Conservation (phyloP, 2,329 filamentous ascomycete genomes). For the Colletotrichum endophyticum region DNA sequence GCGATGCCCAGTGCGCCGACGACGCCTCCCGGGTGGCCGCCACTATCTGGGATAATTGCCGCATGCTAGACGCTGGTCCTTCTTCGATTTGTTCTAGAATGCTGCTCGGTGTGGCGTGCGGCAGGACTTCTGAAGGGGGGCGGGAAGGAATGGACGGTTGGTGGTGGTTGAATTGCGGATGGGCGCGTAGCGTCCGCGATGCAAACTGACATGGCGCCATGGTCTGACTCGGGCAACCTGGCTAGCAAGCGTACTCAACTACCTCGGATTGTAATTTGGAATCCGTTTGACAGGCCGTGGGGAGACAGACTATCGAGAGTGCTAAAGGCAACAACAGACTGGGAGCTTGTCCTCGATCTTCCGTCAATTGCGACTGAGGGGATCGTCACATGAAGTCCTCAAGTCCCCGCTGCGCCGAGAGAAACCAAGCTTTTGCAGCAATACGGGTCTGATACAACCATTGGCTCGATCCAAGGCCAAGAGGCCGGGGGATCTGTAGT, state of each 20-base stretch:
- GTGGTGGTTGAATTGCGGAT: neutral
- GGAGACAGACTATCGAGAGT: neutral
- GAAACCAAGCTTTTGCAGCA: slow-evolving; percentile 3
- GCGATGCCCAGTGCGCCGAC: neutral
- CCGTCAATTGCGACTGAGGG: neutral
- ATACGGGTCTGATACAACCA: neutral
- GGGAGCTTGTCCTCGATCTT: neutral
- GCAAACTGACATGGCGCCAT: neutral
- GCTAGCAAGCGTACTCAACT: neutral
- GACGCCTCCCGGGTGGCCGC: neutral
- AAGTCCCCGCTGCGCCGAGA: neutral
- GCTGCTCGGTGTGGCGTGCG: neutral
- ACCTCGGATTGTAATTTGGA: neutral
- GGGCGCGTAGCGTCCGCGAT: neutral
- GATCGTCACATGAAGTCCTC: neutral
- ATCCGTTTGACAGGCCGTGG: neutral
- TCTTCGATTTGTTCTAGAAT: neutral
- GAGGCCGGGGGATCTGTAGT: neutral
- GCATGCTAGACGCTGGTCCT: neutral
- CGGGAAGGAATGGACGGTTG: neutral
- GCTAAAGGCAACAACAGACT: neutral
- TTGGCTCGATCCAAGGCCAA: neutral
- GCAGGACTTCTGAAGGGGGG: neutral
- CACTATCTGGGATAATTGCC: neutral
- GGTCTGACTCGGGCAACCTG: neutral